Percentiles rank a stretch among this genome's conserved stretches.
Evolutionary conservation across 805 yeast genomes (phyloP).

Genomic region (Candida dajiaensis): DNA sequence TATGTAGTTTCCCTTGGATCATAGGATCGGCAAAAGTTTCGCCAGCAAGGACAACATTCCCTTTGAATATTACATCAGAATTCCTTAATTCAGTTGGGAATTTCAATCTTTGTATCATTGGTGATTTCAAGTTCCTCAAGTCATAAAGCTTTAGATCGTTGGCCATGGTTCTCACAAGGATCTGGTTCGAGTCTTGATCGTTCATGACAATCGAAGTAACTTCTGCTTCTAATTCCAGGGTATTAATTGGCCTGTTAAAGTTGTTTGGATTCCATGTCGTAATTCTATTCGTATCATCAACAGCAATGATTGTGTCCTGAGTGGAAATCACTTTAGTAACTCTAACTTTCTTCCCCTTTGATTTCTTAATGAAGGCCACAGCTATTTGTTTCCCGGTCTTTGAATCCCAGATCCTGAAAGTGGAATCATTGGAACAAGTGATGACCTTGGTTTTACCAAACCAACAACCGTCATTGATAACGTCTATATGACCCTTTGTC

Average conservation of each 20-base stretch:
- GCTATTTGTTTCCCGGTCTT: conserved; percentile 10
- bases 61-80: conserved; percentile 1
- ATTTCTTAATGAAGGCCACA: conserved; percentile 13
- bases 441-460: conserved; percentile 4
- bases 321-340: conserved; percentile 4
- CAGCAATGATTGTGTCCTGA: conserved; percentile 5
- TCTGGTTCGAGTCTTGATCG: background rate
- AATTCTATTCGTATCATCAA: conserved; percentile 8
- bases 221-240: background rate
- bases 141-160: conserved; percentile 19
- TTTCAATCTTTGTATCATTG: conserved; percentile 13
- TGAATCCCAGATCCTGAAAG: conserved; percentile 24
- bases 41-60: conserved; percentile 1
- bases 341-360: conserved; percentile 13
- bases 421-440: conserved; percentile 22
- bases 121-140: conserved; percentile 13
- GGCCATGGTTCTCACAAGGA: conserved; percentile 5
- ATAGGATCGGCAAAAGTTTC: background rate
- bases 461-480: conserved; percentile 21
- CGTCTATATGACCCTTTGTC: conserved; percentile 24
- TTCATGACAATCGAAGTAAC: background rate
- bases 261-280: conserved; percentile 13
- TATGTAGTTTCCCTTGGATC: conserved; percentile 1
- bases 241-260: conserved; percentile 8
- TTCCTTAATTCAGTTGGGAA: conserved; percentile 4